Evolutionary conservation across 768 basidiomycete species (phyloP).

Genomic region (Mrakia gelida): DNA sequence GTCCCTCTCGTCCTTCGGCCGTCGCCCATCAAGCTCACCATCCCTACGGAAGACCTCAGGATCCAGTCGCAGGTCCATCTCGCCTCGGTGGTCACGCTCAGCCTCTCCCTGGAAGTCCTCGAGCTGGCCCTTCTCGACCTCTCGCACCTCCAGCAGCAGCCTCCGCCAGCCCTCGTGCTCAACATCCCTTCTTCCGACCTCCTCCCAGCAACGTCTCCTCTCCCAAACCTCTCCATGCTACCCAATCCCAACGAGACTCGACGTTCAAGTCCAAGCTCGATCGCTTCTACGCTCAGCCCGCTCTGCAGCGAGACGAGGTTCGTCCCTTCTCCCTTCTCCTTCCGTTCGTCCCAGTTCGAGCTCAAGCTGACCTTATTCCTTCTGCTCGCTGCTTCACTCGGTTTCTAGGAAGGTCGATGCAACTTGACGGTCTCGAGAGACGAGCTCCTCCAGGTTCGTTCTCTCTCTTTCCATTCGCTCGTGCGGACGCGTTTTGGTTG

Average conservation of each 20-base stretch:
- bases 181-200: too few species aligned
- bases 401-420: neutral
- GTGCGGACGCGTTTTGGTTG: too few species aligned
- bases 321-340: too few species aligned
- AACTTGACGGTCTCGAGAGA: constrained; percentile 1
- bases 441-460: neutral
- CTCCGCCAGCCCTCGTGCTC: too few species aligned
- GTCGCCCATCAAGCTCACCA: neutral
- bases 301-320: constrained; percentile 13
- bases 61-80: neutral
- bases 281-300: neutral
- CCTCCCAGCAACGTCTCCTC: neutral
- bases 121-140: neutral
- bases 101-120: neutral
- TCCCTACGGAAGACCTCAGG: neutral
- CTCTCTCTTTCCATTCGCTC: too few species aligned
- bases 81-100: neutral
- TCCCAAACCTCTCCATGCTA: neutral
- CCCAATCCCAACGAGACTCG: neutral
- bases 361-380: too few species aligned
- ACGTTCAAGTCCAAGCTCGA: neutral
- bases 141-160: too few species aligned
- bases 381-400: too few species aligned
- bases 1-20: neutral
- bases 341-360: too few species aligned